Conservation (phyloP, 768 basidiomycete species). For the Erythrobasidium yunnanense region DNA sequence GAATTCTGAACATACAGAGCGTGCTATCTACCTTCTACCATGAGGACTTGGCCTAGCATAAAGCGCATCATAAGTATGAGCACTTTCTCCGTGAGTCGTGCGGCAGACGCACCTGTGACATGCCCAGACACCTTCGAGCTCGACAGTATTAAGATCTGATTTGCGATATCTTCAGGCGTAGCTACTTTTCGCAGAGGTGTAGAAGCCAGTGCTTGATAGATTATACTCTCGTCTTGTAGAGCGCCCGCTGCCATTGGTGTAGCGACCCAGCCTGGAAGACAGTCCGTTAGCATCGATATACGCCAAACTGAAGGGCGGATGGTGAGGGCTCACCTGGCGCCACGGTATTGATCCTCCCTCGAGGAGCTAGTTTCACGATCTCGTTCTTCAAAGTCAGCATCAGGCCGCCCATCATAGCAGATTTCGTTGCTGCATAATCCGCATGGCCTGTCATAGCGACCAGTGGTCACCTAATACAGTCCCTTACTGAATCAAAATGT, state of each 20-base stretch:
- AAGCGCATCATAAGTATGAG: not conserved
- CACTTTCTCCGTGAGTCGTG: not conserved
- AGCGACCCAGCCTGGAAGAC: slow-evolving; percentile 11
- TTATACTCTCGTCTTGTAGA: slow-evolving; percentile 50
- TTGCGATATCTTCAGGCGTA: slow-evolving; percentile 54
- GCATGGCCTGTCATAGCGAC: not conserved
- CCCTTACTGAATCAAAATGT: not conserved
- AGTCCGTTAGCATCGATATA: not conserved
- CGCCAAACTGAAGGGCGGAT: not conserved
- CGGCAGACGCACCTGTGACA: slow-evolving; percentile 50
- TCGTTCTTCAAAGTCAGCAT: slow-evolving; percentile 64
- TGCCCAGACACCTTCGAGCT: slow-evolving; percentile 58
- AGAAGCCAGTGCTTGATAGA: slow-evolving; percentile 49
- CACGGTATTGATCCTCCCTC: slow-evolving; percentile 59
- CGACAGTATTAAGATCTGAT: slow-evolving; percentile 54
- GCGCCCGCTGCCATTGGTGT: slow-evolving; percentile 56
- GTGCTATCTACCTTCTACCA: too few relatives aligned
- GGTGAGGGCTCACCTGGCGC: slow-evolving; percentile 48
- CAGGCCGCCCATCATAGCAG: slow-evolving; percentile 45
- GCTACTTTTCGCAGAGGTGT: slow-evolving; percentile 63
- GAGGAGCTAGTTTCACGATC: slow-evolving; percentile 63
- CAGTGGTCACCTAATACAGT: not conserved
- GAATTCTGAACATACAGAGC: slow-evolving; percentile 60
- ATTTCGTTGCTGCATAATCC: slow-evolving; percentile 35
- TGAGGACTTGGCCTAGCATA: slow-evolving; percentile 14